These are phyloP conservation scores for Aspergillus biplanus DNA, from an alignment of 495 filamentous ascomycete species.

Conservation along the genomic window DNA sequence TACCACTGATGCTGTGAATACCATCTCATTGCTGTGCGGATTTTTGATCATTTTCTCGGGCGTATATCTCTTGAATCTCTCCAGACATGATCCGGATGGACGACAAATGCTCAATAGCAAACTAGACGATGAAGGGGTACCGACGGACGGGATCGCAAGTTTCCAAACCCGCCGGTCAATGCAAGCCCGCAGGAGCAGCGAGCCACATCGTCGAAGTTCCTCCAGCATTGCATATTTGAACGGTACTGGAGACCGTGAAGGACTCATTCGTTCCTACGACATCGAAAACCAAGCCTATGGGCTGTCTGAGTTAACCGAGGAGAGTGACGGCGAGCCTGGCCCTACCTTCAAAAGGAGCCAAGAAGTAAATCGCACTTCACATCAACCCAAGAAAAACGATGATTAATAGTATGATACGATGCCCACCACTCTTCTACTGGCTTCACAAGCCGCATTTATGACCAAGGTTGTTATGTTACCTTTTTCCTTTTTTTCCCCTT, in stretches of 20 bases:
- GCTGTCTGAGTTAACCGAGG: conserved; percentile 70
- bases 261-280: conserved; percentile 83
- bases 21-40: conserved; percentile 87
- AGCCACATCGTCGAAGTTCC: conserved; percentile 56
- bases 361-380: conserved; percentile 31
- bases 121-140: conserved; percentile 71
- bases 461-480: conserved; percentile 29
- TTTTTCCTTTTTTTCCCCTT: conserved; percentile 21
- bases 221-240: conserved; percentile 59
- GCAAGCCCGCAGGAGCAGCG: conserved; percentile 77
- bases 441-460: conserved; percentile 22
- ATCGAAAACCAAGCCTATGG: conserved; percentile 71
- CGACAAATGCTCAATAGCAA: conserved; percentile 65
- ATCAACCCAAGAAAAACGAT: conserved; percentile 43
- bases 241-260: conserved; percentile 66
- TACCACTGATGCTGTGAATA: conserved; percentile 90
- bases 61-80: conserved; percentile 95
- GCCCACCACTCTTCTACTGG: conserved; percentile 13
- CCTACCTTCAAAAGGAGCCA: conserved; percentile 41
- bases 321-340: conserved; percentile 62
- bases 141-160: conserved; percentile 88
- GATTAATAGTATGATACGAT: conserved; percentile 41
- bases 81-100: conserved; percentile 86
- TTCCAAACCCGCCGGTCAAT: conserved; percentile 88
- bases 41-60: conserved; percentile 97